Percentiles rank a stretch among this genome's conserved stretches.
phyloP scores from a whole-genome alignment of 441 rosid genomes.

The Codiaeum variegatum region DNA sequence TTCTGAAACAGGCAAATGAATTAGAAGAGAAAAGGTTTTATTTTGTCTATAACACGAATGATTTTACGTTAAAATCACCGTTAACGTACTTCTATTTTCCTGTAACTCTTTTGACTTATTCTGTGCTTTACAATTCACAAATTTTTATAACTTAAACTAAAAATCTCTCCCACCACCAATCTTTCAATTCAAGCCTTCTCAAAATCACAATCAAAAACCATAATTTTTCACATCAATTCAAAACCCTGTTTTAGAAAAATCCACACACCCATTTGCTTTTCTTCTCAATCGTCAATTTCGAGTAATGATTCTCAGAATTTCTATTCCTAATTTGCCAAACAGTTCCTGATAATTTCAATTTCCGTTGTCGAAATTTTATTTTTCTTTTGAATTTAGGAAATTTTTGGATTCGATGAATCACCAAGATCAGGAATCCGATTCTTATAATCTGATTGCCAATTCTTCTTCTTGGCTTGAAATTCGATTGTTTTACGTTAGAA shows the following conservation, averaged over 20 bases:
- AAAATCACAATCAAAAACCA: conserved; percentile 12
- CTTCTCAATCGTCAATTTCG: not conserved
- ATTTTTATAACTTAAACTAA: not conserved
- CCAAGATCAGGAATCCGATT: conserved; percentile 33
- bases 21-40: not conserved
- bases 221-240: conserved; percentile 11
- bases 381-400: not conserved
- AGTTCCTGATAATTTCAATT: not conserved
- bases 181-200: not conserved
- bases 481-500: conserved; percentile 70
- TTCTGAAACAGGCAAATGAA: too few species aligned
- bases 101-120: conserved; percentile 12
- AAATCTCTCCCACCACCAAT: conserved; percentile 6
- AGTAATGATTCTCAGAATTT: conserved; percentile 8
- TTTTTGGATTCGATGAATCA: conserved; percentile 25
- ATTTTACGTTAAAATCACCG: conserved; percentile 1
- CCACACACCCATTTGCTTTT: not conserved
- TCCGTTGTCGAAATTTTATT: not conserved
- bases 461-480: conserved; percentile 65
- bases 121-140: not conserved
- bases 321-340: not conserved
- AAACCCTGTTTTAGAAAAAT: not conserved
- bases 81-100: not conserved
- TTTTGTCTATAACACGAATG: too few species aligned
- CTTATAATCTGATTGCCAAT: conserved; percentile 36